Evolutionary conservation across 495 filamentous ascomycete genomes (phyloP), one percentile per base, ranked within the genome.

Genomic region (Lepidopterella palustris): DNA sequence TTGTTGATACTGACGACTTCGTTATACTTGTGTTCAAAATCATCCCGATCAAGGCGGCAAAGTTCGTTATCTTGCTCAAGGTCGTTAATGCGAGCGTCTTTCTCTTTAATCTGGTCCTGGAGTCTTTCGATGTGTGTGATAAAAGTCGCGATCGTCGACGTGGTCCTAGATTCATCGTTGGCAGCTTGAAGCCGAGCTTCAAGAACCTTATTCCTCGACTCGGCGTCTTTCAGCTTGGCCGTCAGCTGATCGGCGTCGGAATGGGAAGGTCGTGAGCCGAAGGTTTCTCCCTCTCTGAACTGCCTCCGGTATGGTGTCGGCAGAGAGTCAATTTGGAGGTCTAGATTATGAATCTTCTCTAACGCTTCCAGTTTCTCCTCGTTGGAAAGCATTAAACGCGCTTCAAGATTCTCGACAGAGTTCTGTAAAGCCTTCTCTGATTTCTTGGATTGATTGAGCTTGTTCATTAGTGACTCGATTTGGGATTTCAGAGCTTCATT

Each of bases 381-480:
- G 52, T 67, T 67, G 57, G 64, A 52, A 18, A 63, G 42, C 26
- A 63, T 53, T 45, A 67, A 26, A 47, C 64, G 52, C 13, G 60
- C 29, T 40, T 67, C 64, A 3, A 67, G 55, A 21, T 67, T 57
- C 18, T 67, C 60, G 1, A 68, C 60, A 0, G 61, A 59, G 35
- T 68, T 68, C 42, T 64, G 65, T 54, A 42, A 42, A 10, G 35
- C 35, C 35, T 10, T 42, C 55, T 66, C 63, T 10, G 20, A 35
- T 35, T 59, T 42, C 52, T 59, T 66, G 18, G 55, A 62, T 26
- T 62, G 59, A 29, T 66, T 67, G n/a, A 67, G 57, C 53, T 67
- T 67, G 18, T 49, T 21, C 64, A 67, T 67, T 28, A 67, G 40
- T 13, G 47, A 57, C 28, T 63, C 64, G 23, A 67, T 57, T 47